Evolutionary conservation across 202 grass and related monocot species (phyloP).

Genomic region (Setaria italica): DNA sequence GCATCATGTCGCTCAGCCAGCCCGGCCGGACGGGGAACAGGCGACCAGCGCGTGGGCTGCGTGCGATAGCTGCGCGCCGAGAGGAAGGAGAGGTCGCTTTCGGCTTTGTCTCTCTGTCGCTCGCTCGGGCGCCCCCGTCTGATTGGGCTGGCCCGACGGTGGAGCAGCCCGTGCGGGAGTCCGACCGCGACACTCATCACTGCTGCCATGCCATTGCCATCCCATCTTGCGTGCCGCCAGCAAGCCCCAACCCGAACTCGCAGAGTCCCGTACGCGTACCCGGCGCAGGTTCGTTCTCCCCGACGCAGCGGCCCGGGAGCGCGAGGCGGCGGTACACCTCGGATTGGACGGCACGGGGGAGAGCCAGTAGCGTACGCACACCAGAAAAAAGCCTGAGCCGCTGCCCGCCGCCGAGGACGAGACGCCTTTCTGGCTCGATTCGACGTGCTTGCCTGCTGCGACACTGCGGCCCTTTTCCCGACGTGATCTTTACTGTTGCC

Average conservation of each 20-base stretch:
- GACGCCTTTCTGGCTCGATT: no score
- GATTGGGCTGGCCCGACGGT: constrained; percentile 13
- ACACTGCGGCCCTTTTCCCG: no score
- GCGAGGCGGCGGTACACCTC: neutral
- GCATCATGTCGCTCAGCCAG: neutral
- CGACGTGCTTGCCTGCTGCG: no score
- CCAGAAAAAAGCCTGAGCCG: neutral
- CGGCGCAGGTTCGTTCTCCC: neutral
- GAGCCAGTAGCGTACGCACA: neutral
- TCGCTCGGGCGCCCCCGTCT: neutral
- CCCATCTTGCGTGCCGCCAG: neutral
- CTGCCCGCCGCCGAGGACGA: no score
- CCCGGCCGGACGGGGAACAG: neutral
- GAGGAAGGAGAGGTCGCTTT: constrained; percentile 14
- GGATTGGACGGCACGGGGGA: constrained; percentile 42
- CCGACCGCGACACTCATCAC: no score
- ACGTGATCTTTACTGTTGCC: no score
- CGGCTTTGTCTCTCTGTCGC: neutral
- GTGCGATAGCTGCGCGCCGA: neutral
- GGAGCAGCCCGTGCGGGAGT: neutral
- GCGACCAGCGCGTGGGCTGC: constrained; percentile 16
- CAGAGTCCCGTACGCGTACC: neutral
- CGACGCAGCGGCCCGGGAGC: neutral
- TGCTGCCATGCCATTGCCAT: no score
- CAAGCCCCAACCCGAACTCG: no score